Evolutionary conservation across 176 grass and related monocot genomes (phyloP), one percentile per base, ranked within the genome.

Genomic region (Rhipidocladum racemiflorum): DNA sequence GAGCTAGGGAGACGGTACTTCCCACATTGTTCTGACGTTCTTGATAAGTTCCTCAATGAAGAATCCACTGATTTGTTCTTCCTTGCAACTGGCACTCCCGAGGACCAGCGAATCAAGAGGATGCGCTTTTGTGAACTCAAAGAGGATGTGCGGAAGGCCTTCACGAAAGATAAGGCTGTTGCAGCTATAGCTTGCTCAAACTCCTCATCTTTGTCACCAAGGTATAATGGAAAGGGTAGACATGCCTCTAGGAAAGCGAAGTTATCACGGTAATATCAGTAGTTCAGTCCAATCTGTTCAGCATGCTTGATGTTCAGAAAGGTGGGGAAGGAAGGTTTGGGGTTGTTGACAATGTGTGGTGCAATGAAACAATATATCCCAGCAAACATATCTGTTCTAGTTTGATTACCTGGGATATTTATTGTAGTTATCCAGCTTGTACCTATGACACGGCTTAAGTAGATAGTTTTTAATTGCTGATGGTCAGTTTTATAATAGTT

Each of bases 31-130:
- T 99, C 97, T 3, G 80, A 88, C 0, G 89, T 99, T 78, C 81
- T 99, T 44, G 97, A 99, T 49, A 95, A 95, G 68, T 95, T 95
- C 68, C 91, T 99, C n/a, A 85, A 91, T 2, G 91, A 95, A 72
- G 93, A 99, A 66, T 85, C 86, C 9, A 80, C 83, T 0, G 91
- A 99, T 78, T 20, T 83, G 61, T 55, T 87, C 61, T 93, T 88
- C 68, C 91, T 95, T n/a, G 89, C 90, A 70, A 93, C 85, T 67
- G 96, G 96, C 36, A 85, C 72, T 14, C 16, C 21, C 7, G 96
- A 99, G 51, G 97, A 95, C 65, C 93, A 99, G 53, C 82, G 42
- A 36, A 78, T 80, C 40, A 95, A 90, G 76, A 74, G 87, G 72
- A 69, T 81, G 78, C 93, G 97, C 39, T 99, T 99, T 50, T 93